Base-by-base conservation (phyloP, 2,329 filamentous ascomycete species). In the Alternaria consortialis region DNA sequence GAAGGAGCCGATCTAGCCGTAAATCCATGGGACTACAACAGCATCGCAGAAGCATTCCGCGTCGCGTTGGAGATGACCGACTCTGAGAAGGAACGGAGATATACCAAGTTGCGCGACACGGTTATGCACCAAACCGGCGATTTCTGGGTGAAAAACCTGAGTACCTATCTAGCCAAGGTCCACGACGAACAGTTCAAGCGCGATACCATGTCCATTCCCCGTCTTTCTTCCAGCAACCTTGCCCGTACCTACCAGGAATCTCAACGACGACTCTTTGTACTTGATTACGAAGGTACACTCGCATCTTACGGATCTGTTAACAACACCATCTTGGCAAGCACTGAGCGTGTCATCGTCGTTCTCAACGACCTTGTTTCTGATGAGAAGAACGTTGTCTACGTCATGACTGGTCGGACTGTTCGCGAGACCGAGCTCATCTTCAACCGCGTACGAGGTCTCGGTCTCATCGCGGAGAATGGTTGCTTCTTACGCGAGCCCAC, bases 11-110 rank as follows among this genome's bases (percentile, higher is more conserved):
- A 95, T 65, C 85, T 98, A 13, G 87, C 92, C 0, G 91, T 98
- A 72, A 98, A 98, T 75, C 94, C 94, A 0, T 98, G 94, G 94
- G 92, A 97, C 76, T 97, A 97, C 77, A 87, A 90, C 36, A 88
- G 93, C 75, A 96, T 92, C 70, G 92, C 93, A 52, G 89, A 95
- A 32, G 92, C 93, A 9, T 94, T 98, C 80, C 90, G 91, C 77
- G 84, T 86, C 54, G 93, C 94, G 0, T 82, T 98, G 17, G 91
- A 94, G 67, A 96, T 97, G 90, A 82, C 80, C 3, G 84, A 88
- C 2, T 86, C 88, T 2, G 92, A 97, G 76, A 94, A 92, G 78
- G 83, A 88, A 62, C 77, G 81, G 13, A 87, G 93, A 12, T 98
- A 94, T 90, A 83, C 83, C 27, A 88, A 88, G 62, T 83, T 98